Evolutionary conservation across 306 rosid species (phyloP), one percentile per base, ranked within the genome.

Genomic region (Vigna nakashimae): DNA sequence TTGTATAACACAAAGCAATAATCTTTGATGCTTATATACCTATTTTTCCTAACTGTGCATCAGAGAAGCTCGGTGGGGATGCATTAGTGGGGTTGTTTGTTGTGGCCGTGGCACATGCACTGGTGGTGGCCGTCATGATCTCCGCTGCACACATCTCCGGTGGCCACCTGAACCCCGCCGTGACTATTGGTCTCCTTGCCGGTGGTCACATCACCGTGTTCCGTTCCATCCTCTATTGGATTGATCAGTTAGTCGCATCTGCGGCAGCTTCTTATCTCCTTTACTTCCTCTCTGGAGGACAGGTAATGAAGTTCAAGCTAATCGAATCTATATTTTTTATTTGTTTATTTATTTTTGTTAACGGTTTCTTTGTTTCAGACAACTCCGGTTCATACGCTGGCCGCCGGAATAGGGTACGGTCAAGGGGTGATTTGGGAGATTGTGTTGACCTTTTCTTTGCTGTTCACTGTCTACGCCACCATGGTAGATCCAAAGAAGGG

Each of bases 131-230:
- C 0, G 94, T 89, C 2, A 94, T 88, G 96, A 79, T 94, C 20
- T 92, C 98, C 4, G 91, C 93, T 55, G 98, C 92, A 7, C 98
- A 92, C 75, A 90, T 94, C 65, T 94, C 98, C 12, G 98, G 97
- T 0, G 97, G 98, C 14, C 97, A 94, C 64, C 91, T 94, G 36
- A 94, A 94, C 80, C 98, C 98, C 0, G 93, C 98, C 42, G 98
- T 94, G 40, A 92, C 98, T 0, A 82, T 90, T 0, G 97, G 93
- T 45, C 95, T 90, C 30, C 88, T 92, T 0, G 71, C 51, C 13
- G 97, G 97, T 1, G 98, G 97, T 2, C 95, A 87, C 69, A 92
- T 94, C 79, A 92, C 97, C 8, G 46, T 90, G 18, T 62, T 92
- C 73, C 90, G 95, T 16, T 89, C 98, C 9, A 2, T 87, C 43